Evolutionary conservation across 306 rosid genomes (phyloP).

Genomic region (Sechiopsis laciniata): DNA sequence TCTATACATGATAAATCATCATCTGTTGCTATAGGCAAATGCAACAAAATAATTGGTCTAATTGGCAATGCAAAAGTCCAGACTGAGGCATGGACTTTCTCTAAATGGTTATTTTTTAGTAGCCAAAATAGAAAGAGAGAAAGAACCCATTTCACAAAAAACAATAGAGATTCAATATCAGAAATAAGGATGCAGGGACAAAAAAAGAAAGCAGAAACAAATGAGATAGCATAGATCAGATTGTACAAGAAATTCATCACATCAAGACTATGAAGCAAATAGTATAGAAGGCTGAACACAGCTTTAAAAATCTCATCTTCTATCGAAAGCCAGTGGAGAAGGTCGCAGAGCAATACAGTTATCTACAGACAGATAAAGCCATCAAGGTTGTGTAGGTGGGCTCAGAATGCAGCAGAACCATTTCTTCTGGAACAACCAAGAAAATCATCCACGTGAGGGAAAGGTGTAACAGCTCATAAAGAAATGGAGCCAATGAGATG

Average conservation of each 20-base stretch:
- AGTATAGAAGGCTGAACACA: constrained; percentile 24
- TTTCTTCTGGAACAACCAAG: constrained; percentile 64
- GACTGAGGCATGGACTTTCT: background rate
- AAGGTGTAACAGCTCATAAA: constrained; percentile 2
- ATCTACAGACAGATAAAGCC: background rate
- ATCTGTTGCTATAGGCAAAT: background rate
- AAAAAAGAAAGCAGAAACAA: constrained; percentile 9
- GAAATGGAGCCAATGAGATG: background rate
- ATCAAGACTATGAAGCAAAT: constrained; percentile 48
- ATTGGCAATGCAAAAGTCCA: no score
- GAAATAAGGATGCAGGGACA: background rate
- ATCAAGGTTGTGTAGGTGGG: constrained; percentile 28
- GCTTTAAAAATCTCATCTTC: no score
- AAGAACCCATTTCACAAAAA: constrained; percentile 5
- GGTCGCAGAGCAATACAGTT: constrained; percentile 44
- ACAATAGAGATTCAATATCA: constrained; percentile 11
- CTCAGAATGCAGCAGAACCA: constrained; percentile 93
- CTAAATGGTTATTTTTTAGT: background rate
- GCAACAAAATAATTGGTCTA: background rate
- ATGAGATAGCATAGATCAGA: constrained; percentile 7
- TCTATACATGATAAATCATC: background rate
- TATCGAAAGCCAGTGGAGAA: constrained; percentile 55
- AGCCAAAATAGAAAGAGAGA: background rate
- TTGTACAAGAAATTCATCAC: constrained; percentile 43
- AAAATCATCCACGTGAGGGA: constrained; percentile 27